phyloP scores from a whole-genome alignment of 2,329 filamentous ascomycete species.

The Ophiostoma piceae region DNA sequence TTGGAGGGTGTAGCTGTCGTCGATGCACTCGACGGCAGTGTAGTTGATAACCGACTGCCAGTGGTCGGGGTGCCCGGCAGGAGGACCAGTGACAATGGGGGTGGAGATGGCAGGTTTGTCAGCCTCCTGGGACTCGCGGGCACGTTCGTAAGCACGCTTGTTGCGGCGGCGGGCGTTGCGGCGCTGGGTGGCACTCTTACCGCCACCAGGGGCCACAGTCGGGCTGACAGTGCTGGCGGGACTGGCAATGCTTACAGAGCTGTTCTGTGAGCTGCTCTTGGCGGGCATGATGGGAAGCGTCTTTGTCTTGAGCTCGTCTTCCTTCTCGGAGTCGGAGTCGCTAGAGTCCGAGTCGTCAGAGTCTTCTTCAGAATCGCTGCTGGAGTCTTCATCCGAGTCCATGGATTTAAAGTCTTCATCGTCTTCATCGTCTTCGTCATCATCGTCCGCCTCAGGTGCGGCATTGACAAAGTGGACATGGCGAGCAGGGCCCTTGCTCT shows the following conservation, averaged over 20 bases:
- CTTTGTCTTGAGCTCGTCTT: neutral
- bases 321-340: neutral
- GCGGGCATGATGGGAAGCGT: neutral
- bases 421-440: neutral
- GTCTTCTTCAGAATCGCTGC: neutral
- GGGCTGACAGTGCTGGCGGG: neutral
- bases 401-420: slow-evolving; percentile 1
- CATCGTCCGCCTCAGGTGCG: neutral
- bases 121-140: neutral
- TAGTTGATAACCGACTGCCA: slow-evolving; percentile 74
- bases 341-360: neutral
- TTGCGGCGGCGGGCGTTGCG: slow-evolving; percentile 13
- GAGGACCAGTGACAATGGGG: neutral
- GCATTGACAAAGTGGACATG: neutral
- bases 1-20: slow-evolving; percentile 62
- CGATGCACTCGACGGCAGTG: slow-evolving; percentile 75
- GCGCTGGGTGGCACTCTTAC: neutral
- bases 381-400: neutral
- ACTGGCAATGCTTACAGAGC: neutral
- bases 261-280: neutral
- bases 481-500: slow-evolving; percentile 27
- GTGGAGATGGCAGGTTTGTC: neutral
- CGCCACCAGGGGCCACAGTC: neutral
- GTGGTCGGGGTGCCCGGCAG: slow-evolving; percentile 38
- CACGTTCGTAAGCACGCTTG: neutral